A percentile compares a stretch with the other conserved stretches of the same genome.
Evolutionary conservation across 306 rosid species (phyloP).

Genomic region (Vigna hirtella): DNA sequence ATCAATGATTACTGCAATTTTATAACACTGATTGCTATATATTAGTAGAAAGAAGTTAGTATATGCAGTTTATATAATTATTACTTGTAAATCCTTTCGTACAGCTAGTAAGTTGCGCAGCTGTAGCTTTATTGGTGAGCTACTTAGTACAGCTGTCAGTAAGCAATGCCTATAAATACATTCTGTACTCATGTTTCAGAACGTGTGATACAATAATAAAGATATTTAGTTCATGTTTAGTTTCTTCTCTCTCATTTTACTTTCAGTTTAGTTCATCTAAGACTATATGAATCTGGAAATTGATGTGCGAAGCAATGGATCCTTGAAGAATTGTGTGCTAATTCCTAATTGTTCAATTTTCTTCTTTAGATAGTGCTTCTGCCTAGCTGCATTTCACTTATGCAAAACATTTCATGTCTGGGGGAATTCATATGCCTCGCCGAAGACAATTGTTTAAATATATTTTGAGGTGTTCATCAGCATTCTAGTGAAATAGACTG

Average conservation of each 20-base stretch:
- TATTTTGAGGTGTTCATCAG: background rate
- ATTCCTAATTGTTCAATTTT: constrained; percentile 2
- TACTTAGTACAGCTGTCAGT: too few species aligned
- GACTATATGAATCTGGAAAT: background rate
- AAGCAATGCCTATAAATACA: too few species aligned
- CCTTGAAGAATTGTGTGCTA: background rate
- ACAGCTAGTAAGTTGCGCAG: too few species aligned
- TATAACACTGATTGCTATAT: background rate
- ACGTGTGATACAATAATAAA: too few species aligned
- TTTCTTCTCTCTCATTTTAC: too few species aligned
- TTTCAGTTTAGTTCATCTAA: too few species aligned
- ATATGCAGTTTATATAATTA: too few species aligned
- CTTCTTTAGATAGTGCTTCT: background rate
- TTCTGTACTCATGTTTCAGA: too few species aligned
- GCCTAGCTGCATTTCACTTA: background rate
- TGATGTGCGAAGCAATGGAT: background rate
- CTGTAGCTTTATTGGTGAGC: too few species aligned
- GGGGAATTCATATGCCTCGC: background rate
- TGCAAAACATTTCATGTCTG: background rate
- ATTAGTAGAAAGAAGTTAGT: too few species aligned
- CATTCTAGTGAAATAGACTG: background rate
- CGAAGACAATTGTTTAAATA: background rate
- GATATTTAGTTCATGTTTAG: too few species aligned
- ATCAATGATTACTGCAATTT: background rate
- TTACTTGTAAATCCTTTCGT: too few species aligned